Percentiles rank a stretch among this genome's conserved stretches.
These are phyloP conservation scores for Capronia americana DNA, from an alignment of 2,329 filamentous ascomycete species.

Conservation along the genomic window DNA sequence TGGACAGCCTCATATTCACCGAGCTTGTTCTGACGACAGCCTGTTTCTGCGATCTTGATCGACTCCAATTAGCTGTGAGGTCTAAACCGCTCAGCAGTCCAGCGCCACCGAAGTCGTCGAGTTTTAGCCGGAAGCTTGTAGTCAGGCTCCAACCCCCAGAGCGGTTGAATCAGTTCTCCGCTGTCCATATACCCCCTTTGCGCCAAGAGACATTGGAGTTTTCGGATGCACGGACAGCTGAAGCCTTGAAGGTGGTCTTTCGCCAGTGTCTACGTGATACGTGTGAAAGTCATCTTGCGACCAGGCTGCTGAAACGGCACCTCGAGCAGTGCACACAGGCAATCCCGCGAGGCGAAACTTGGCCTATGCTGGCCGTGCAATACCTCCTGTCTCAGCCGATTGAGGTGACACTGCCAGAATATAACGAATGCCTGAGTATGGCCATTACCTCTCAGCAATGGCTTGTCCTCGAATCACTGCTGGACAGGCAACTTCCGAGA, in stretches of 20 bases:
- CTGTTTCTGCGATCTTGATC: constrained; percentile 14
- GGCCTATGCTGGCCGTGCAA: constrained; percentile 14
- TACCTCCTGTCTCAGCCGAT: constrained; percentile 19
- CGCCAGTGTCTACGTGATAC: constrained; percentile 7
- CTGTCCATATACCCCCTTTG: constrained; percentile 2
- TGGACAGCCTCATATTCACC: constrained; percentile 7
- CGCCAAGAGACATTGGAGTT: background rate
- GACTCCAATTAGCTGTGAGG: constrained; percentile 7
- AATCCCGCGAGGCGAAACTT: constrained; percentile 4
- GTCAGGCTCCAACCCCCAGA: background rate
- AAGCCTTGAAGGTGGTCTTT: constrained; percentile 10
- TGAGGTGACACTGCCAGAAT: constrained; percentile 9
- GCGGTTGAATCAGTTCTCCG: background rate
- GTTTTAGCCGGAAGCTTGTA: background rate
- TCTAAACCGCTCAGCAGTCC: constrained; percentile 9
- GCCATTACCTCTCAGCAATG: constrained; percentile 13
- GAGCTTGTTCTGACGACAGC: constrained; percentile 18
- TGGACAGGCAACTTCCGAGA: constrained; percentile 12
- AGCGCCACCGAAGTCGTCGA: background rate
- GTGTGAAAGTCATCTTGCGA: constrained; percentile 11
- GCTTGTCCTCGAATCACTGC: constrained; percentile 13
- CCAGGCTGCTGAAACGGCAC: constrained; percentile 18
- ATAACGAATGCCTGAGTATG: constrained; percentile 11
- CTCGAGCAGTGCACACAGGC: constrained; percentile 13
- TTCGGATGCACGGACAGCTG: constrained; percentile 9